Conservation (phyloP, 1,139 yeast genomes). For the Hansenula sp. region DNA sequence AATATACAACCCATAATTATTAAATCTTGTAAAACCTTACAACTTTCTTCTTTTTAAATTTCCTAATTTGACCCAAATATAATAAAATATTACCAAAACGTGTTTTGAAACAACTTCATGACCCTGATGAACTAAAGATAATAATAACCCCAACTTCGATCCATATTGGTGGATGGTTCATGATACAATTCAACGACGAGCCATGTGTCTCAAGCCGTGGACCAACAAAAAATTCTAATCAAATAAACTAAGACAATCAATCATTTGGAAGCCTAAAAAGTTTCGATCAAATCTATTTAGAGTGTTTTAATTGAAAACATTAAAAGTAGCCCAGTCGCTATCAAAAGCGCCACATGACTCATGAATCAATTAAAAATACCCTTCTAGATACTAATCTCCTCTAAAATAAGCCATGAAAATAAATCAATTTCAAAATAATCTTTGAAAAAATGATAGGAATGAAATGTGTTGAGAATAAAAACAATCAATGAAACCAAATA, state of each 20-base stretch:
- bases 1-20: neutral
- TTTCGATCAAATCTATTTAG: neutral
- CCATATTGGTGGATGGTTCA: neutral
- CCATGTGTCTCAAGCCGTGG: conserved; percentile 10
- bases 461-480: too few species aligned
- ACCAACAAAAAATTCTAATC: neutral
- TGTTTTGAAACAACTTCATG: neutral
- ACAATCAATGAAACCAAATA: conserved; percentile 2
- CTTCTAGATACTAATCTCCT: neutral
- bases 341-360: conserved; percentile 15
- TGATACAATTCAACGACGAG: conserved; percentile 5
- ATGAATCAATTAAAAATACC: neutral
- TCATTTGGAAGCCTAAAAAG: neutral
- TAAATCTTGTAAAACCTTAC: neutral
- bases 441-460: too few species aligned
- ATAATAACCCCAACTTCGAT: neutral
- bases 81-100: neutral
- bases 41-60: neutral
- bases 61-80: neutral
- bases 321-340: conserved; percentile 16
- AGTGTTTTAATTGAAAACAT: too few species aligned
- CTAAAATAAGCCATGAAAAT: neutral
- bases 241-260: neutral
- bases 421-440: neutral
- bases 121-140: neutral